Conservation (phyloP, 495 filamentous ascomycete species). For the Amphirosellinia nigrospora region DNA sequence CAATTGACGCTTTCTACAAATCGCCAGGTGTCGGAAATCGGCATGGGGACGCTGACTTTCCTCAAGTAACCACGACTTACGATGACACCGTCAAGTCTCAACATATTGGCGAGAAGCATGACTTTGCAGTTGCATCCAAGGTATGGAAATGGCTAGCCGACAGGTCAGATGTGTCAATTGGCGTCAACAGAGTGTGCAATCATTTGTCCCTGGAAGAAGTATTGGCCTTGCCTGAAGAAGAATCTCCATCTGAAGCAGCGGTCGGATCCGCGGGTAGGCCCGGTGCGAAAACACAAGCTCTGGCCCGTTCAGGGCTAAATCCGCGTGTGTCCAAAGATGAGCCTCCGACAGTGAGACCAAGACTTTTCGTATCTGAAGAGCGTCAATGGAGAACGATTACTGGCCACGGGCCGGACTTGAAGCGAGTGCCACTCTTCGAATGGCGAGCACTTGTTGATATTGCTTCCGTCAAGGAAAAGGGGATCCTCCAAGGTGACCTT, state of each 20-base stretch:
- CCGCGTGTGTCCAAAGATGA: not conserved
- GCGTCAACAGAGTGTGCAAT: slow-evolving; percentile 48
- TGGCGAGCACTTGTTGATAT: slow-evolving; percentile 82
- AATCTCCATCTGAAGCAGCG: slow-evolving; percentile 15
- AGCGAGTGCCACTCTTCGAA: slow-evolving; percentile 67
- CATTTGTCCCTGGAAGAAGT: slow-evolving; percentile 48
- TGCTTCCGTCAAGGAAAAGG: slow-evolving; percentile 69
- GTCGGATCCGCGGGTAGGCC: slow-evolving; percentile 17
- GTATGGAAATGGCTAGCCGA: slow-evolving; percentile 54
- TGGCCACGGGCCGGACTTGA: slow-evolving; percentile 78
- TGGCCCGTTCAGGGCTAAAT: not conserved
- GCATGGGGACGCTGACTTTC: not conserved
- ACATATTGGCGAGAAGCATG: slow-evolving; percentile 11
- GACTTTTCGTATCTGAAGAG: slow-evolving; percentile 49
- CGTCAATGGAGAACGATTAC: slow-evolving; percentile 77
- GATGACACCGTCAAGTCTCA: not conserved
- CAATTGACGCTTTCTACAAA: slow-evolving; percentile 35
- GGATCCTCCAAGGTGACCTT: slow-evolving; percentile 82
- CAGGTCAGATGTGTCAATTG: slow-evolving; percentile 51
- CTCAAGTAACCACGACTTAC: not conserved
- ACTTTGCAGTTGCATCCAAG: slow-evolving; percentile 45
- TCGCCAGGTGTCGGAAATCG: slow-evolving; percentile 5
- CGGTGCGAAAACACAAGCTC: not conserved
- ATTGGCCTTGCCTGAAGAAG: slow-evolving; percentile 49
- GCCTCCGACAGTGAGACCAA: slow-evolving; percentile 28